phyloP scores from a whole-genome alignment of 176 grass and related monocot species.

The Otatea glauca region DNA sequence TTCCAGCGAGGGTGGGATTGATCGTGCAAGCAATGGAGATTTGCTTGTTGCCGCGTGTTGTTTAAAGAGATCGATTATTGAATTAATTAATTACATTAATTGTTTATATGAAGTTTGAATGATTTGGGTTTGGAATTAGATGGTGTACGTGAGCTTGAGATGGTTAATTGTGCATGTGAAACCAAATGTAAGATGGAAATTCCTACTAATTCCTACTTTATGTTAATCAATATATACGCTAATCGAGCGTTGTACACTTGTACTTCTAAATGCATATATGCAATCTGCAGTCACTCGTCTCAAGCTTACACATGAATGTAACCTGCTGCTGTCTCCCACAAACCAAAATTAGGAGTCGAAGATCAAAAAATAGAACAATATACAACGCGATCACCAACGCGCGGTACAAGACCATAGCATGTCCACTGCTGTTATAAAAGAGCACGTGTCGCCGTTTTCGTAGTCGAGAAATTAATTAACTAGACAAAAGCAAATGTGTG shows the following conservation, averaged over 20 bases:
- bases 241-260: neutral
- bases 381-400: neutral
- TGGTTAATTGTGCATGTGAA: neutral
- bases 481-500: too few species aligned
- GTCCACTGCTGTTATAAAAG: too few species aligned
- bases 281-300: neutral
- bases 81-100: conserved; percentile 39
- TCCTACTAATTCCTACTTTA: neutral
- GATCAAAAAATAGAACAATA: neutral
- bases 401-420: too few species aligned
- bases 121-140: neutral
- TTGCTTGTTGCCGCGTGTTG: neutral
- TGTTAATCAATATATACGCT: neutral
- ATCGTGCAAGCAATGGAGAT: neutral
- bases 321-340: neutral
- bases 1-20: conserved; percentile 51
- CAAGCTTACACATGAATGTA: neutral
- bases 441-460: too few species aligned
- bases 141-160: conserved; percentile 9
- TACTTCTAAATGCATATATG: neutral
- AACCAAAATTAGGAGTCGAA: neutral
- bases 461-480: too few species aligned
- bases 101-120: conserved; percentile 1
- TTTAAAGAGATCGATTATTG: neutral
- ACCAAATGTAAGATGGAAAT: conserved; percentile 30